Evolutionary conservation across 2,329 filamentous ascomycete genomes (phyloP), one percentile per base, ranked within the genome.

Genomic region (Ceratocystis papillata): DNA sequence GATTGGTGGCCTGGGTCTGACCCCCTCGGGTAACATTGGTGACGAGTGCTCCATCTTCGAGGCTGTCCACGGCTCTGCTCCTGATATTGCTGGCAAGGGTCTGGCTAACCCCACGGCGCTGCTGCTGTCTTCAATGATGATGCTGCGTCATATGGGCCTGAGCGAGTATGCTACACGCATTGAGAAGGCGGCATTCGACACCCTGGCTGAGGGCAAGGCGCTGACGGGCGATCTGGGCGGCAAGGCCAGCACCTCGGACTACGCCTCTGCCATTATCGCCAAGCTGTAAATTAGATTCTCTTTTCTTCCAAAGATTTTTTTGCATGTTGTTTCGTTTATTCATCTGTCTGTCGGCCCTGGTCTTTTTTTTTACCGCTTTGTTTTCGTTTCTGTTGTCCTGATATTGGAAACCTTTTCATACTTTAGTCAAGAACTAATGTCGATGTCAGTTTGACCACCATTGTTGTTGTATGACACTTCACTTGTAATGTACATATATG

Each of bases 41-140:
- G 91, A 96, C 79, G 89, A 96, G 82, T 97, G 91, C 87, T 96
- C 90, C 77, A 96, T 97, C 81, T 99, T 99, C 81, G 94, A 99
- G 82, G 94, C 94, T 73, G 94, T 99, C 73, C 94, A 99, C 83
- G 93, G 93, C 73, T 96, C 91, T 71, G 93, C 93, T 68, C 93
- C 93, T 69, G 93, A 97, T 78, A 97, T 97, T 76, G 91, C 90
- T 70, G 93, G 93, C 78, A 91, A 96, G 85, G 88, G 85, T 71
- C 87, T 97, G 72, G 94, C 94, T 74, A 99, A 99, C 85, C 94
- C 94, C 69, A 97, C 94, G 69, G 94, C 94, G 68, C 86, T 99
- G 72, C 86, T 99, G 70, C 88, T 97, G 74, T 90, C 85, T 78
- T 95, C 89, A 77, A 94, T 97, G 81, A 97, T 99, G 94, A 97